Evolutionary conservation across 2,329 filamentous ascomycete genomes (phyloP).

Genomic region (Penicillium sp.): DNA sequence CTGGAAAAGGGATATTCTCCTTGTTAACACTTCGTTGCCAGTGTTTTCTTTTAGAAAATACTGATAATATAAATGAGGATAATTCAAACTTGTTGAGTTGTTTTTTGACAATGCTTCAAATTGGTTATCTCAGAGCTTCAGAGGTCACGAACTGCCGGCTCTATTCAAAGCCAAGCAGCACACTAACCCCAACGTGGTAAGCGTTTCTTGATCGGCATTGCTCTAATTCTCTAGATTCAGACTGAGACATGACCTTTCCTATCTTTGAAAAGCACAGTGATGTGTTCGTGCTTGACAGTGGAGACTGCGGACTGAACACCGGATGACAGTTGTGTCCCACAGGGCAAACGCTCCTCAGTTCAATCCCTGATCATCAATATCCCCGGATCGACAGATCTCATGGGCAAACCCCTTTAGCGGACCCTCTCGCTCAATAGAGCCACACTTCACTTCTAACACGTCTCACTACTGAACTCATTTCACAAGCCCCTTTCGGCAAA

Average conservation of each 20-base stretch:
- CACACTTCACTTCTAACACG: neutral
- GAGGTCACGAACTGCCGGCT: neutral
- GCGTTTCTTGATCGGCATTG: constrained; percentile 14
- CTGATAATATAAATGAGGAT: neutral
- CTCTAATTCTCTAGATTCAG: neutral
- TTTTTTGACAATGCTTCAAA: too few species aligned
- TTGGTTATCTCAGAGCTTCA: neutral
- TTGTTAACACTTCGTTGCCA: neutral
- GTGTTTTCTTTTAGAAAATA: neutral
- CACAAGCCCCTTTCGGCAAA: neutral
- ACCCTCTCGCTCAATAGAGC: neutral
- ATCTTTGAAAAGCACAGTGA: constrained; percentile 1
- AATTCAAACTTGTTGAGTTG: neutral
- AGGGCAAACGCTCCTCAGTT: neutral
- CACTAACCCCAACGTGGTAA: constrained; percentile 16
- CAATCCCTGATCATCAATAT: constrained; percentile 6
- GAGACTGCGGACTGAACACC: constrained; percentile 3
- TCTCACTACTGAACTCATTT: neutral
- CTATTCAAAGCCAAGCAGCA: constrained; percentile 5
- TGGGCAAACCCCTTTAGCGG: constrained; percentile 5
- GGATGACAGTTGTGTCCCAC: constrained; percentile 9
- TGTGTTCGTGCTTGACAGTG: constrained; percentile 8
- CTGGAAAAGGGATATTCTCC: neutral
- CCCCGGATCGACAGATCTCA: constrained; percentile 19
- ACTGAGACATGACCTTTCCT: constrained; percentile 21